Base-by-base conservation (phyloP, 345 rosid species). In the Citrus australasica region DNA sequence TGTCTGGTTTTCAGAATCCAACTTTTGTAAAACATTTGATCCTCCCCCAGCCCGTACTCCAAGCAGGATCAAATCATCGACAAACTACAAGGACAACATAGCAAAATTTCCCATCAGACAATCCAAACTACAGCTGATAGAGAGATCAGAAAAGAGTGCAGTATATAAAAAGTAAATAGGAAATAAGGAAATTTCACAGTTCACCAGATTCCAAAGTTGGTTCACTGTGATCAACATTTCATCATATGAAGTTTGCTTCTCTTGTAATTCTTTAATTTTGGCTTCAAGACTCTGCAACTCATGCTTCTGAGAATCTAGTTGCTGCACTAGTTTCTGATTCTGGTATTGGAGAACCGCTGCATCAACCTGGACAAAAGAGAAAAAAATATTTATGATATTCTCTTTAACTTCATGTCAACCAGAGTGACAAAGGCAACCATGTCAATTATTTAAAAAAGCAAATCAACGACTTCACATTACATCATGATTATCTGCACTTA, bases 281-380 rank as follows among this genome's bases (percentile, higher is more conserved):
- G 82, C 74, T 77, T 91, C 92, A 81, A 93, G 90, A 75, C 81
- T 90, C 79, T 83, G 91, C 79, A 95, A 79, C 75, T 88, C 90
- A 30, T 89, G 89, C 87, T 90, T 95, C 82, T 92, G 94, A 48
- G 73, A 13, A n/a, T 94, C 97, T 73, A 91, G 82, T 59, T 90
- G 94, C 84, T 91, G 97, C 24, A 92, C 94, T 3, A 93, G 91
- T 79, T 86, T 89, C 84, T 95, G 97, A 86, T 95, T 95, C 86
- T 93, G 93, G 60, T 82, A 79, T 74, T 91, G 99, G 64, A 95
- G 92, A 88, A 84, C 90, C 2, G 91, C 85, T 6, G 95, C 91
- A 66, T 92, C 98, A 78, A 87, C 91, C 99, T 95, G 84, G 65
- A 78, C 22, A 65, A 53, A 37, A 48, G 63, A 37, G 1, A 59